These are phyloP conservation scores for Porcisia deanei DNA, from an alignment of 208 protist genomes.

Conservation along the genomic window DNA sequence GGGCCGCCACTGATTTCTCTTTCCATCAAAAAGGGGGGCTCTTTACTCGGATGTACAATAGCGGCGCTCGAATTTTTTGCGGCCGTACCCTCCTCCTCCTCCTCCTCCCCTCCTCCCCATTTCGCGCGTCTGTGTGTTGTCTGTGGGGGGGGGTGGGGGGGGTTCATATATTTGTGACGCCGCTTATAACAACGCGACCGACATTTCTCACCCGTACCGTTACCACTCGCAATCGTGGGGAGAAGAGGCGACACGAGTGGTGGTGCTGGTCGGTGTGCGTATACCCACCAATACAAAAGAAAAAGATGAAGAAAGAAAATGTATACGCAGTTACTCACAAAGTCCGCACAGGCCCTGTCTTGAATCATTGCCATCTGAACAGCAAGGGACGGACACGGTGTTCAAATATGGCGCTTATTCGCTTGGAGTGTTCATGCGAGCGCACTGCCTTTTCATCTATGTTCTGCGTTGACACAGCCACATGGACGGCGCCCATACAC, in stretches of 20 bases:
- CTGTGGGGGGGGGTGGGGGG: not conserved
- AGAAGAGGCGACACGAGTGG: too few relatives aligned
- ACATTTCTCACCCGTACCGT: not conserved
- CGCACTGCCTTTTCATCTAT: not conserved
- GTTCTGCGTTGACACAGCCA: not conserved
- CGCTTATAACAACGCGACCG: not conserved
- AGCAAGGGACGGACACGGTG: not conserved
- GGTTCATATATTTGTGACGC: not conserved
- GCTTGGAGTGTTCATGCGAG: not conserved
- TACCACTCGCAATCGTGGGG: not conserved
- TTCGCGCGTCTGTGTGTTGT: not conserved
- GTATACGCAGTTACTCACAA: not conserved
- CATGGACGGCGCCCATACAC: not conserved
- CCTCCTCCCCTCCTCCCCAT: too few relatives aligned
- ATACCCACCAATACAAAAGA: not conserved
- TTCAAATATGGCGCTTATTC: not conserved
- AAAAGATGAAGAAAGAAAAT: too few relatives aligned
- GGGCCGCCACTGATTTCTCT: not conserved
- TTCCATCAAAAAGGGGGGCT: not conserved
- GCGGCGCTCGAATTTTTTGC: not conserved
- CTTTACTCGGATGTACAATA: conserved; percentile 6
- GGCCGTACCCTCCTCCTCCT: not conserved
- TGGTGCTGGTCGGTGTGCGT: not conserved
- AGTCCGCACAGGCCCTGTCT: not conserved
- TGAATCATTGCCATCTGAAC: not conserved